A percentile compares a stretch with the other conserved stretches of the same genome.
phyloP scores from a whole-genome alignment of 768 basidiomycete species.

The Termitomyces sp. region DNA sequence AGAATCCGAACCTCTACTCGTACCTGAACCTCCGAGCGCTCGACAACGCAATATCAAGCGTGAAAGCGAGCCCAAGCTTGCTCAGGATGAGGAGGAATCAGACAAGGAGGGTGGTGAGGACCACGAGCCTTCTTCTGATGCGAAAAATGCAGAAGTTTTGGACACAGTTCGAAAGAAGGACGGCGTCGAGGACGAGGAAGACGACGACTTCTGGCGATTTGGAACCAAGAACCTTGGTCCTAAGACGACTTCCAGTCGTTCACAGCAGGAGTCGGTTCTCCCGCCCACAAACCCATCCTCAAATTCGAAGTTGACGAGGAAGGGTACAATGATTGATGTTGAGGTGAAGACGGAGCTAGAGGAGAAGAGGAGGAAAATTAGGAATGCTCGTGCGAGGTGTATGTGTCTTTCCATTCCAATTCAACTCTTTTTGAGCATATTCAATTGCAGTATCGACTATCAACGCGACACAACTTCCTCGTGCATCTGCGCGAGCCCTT shows the following conservation, averaged over 20 bases:
- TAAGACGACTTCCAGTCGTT: not conserved
- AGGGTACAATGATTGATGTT: not conserved
- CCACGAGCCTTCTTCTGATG: not conserved
- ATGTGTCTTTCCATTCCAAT: not conserved
- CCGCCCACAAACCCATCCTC: not conserved
- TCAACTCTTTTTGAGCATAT: not conserved
- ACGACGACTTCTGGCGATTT: slow-evolving; percentile 9
- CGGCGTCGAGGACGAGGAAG: not conserved
- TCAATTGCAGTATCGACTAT: not conserved
- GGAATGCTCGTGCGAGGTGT: not conserved
- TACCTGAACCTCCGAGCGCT: not conserved
- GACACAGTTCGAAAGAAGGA: not conserved
- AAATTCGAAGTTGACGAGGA: not conserved
- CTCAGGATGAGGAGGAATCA: not conserved
- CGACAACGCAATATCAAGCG: not conserved
- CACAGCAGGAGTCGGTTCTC: not conserved
- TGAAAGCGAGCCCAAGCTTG: not conserved
- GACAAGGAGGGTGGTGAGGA: not conserved
- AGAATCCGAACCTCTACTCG: not conserved
- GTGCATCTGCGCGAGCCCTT: not conserved
- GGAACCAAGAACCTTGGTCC: not conserved
- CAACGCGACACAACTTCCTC: not conserved
- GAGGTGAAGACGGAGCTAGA: not conserved
- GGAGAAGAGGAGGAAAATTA: not conserved
- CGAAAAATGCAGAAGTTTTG: not conserved